A percentile compares a stretch with the other conserved stretches of the same genome.
Conservation (phyloP, 1,284 basidiomycete genomes). For the Ceratobasidium papillatum region DNA sequence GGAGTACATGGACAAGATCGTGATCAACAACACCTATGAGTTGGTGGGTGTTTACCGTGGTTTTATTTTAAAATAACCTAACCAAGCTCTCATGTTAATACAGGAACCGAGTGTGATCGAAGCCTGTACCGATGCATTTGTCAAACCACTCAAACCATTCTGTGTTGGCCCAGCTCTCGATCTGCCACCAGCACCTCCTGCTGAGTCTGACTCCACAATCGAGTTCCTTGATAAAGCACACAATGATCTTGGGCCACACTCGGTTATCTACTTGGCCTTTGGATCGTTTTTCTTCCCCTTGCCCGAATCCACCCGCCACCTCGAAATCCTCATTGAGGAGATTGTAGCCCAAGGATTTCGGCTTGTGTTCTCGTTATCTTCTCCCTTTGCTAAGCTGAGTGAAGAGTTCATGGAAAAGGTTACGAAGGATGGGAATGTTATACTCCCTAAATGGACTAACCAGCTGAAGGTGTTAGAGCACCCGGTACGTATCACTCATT, state of each 20-base stretch:
- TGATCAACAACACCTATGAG: neutral
- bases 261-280: slow-evolving; percentile 21
- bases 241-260: slow-evolving; percentile 13
- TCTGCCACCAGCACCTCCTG: neutral
- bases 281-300: slow-evolving; percentile 5
- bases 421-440: neutral
- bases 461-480: slow-evolving; percentile 29
- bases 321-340: slow-evolving; percentile 3
- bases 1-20: neutral
- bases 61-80: neutral
- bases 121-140: neutral
- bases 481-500: slow-evolving; percentile 6
- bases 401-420: neutral
- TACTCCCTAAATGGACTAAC: slow-evolving; percentile 20
- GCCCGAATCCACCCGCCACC: neutral
- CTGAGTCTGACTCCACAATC: neutral
- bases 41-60: neutral
- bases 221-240: slow-evolving; percentile 11
- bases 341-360: neutral
- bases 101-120: slow-evolving; percentile 8
- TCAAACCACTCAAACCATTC: neutral
- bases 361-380: slow-evolving; percentile 5
- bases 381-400: neutral
- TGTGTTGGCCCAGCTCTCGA: slow-evolving; percentile 5
- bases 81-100: neutral